These are phyloP conservation scores for Diaporthe destruens DNA, from an alignment of 2,329 filamentous ascomycete species.

Conservation along the genomic window DNA sequence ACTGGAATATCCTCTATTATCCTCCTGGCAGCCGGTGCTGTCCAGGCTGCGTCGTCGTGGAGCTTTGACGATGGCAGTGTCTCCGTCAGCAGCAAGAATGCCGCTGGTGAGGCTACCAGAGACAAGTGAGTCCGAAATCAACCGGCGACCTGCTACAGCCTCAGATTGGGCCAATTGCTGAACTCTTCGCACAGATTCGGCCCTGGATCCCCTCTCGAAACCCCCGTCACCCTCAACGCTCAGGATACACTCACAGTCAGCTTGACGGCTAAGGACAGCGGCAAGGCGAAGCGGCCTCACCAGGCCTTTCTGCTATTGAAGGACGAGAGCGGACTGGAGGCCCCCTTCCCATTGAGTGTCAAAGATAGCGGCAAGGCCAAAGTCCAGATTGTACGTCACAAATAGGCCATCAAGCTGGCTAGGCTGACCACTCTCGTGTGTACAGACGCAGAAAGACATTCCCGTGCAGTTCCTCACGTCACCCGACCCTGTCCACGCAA, in stretches of 20 bases:
- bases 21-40: conserved; percentile 63
- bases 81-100: conserved; percentile 75
- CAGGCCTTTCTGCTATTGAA: conserved; percentile 91
- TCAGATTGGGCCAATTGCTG: conserved; percentile 43
- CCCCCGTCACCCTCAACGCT: conserved; percentile 73
- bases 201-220: conserved; percentile 70
- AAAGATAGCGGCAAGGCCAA: conserved; percentile 91
- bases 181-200: conserved; percentile 63
- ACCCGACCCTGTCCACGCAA: conserved; percentile 78
- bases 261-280: conserved; percentile 84
- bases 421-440: conserved; percentile 46
- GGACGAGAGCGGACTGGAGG: conserved; percentile 84
- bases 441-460: conserved; percentile 87
- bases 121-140: conserved; percentile 69
- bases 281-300: conserved; percentile 86
- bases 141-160: background rate
- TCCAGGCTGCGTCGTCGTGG: conserved; percentile 72
- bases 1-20: conserved; percentile 55
- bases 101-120: conserved; percentile 65
- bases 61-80: conserved; percentile 80
- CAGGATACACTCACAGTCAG: conserved; percentile 84
- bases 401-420: background rate
- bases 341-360: conserved; percentile 84
- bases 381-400: conserved; percentile 81
- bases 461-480: conserved; percentile 83